Evolutionary conservation across 2,329 filamentous ascomycete species (phyloP).

Genomic region (Hysterium pulicare): DNA sequence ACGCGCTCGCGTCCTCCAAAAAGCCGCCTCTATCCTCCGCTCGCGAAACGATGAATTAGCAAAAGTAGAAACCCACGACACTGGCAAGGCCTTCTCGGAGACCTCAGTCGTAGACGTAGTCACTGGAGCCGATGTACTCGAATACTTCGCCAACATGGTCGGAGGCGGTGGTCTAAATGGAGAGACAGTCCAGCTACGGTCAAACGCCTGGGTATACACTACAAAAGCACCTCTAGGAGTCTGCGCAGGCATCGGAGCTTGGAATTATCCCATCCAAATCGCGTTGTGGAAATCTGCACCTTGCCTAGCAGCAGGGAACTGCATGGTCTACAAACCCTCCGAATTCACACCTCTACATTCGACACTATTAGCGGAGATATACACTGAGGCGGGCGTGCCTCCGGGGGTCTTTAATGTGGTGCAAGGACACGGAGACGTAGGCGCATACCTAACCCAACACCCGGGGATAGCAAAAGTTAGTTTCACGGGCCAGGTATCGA

Average conservation of each 20-base stretch:
- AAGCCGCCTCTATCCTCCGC: slow-evolving; percentile 70
- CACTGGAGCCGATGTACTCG: slow-evolving; percentile 79
- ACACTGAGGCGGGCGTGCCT: slow-evolving; percentile 73
- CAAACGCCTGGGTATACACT: slow-evolving; percentile 78
- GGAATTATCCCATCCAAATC: slow-evolving; percentile 92
- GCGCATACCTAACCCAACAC: slow-evolving; percentile 71
- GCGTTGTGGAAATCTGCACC: slow-evolving; percentile 87
- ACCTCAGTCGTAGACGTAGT: slow-evolving; percentile 79
- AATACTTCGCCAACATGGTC: slow-evolving; percentile 80
- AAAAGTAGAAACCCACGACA: slow-evolving; percentile 76
- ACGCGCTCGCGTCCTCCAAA: slow-evolving; percentile 74
- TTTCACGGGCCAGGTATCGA: slow-evolving; percentile 84
- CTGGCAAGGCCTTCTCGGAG: slow-evolving; percentile 81
- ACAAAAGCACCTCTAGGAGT: slow-evolving; percentile 79
- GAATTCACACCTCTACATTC: slow-evolving; percentile 85
- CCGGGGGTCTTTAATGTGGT: slow-evolving; percentile 84
- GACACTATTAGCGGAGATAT: slow-evolving; percentile 70
- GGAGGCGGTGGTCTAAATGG: slow-evolving; percentile 76
- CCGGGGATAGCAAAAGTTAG: slow-evolving; percentile 76
- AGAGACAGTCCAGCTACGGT: slow-evolving; percentile 69
- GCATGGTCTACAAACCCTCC: slow-evolving; percentile 87
- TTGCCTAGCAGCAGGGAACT: slow-evolving; percentile 81
- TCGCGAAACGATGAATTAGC: slow-evolving; percentile 77
- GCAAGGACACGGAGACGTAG: slow-evolving; percentile 75
- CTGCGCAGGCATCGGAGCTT: slow-evolving; percentile 82